Base-by-base conservation (phyloP, 139 green algal species). In the Coelastrella sp. region DNA sequence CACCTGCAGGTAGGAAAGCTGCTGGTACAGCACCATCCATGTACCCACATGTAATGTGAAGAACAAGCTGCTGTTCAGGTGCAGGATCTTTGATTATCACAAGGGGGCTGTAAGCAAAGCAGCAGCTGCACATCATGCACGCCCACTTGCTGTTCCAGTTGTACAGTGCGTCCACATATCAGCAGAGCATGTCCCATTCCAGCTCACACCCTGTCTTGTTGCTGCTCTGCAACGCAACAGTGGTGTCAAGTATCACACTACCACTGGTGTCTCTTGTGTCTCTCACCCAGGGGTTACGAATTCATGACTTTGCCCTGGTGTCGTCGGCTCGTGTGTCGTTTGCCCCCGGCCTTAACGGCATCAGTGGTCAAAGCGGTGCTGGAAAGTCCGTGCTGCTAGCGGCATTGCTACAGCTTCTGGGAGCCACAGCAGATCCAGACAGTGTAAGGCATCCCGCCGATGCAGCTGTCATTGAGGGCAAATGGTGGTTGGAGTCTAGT, bases 361-460 rank as follows among this genome's bases (percentile, higher is more conserved):
- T 98, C 62, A 95, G 91, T 11, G 93, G 96, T 23, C 94, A 98
- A 86, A 96, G 90, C 30, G 96, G 96, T 32, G 79, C 90, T 30
- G 96, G 96, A 53, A 99, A 99, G 66, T 95, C 89, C 0, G 95
- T 98, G 23, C 88, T 98, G 84, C 80, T 94, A 2, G 91, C 95
- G 40, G 92, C 91, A 0, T 85, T 96, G 37, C 83, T 79, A 0
- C 93, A 96, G 86, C 35, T 98, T 48, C 82, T 98, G 41, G 96
- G 96, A 5, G 85, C 86, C 2, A 11, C 91, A 0, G 88, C 94
- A 0, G 60, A 68, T 0, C 87, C 93, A 4, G 90, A 96, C 13
- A 94, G 85, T 17, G 87, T 98, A 27, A 90, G 96, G 7, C 73
- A 86, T 0, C 92, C 95, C 3, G 91, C 94, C 6, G 81, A 82